Conservation (phyloP, 352 stramenopile genomes). For the Pythium insidiosum region DNA sequence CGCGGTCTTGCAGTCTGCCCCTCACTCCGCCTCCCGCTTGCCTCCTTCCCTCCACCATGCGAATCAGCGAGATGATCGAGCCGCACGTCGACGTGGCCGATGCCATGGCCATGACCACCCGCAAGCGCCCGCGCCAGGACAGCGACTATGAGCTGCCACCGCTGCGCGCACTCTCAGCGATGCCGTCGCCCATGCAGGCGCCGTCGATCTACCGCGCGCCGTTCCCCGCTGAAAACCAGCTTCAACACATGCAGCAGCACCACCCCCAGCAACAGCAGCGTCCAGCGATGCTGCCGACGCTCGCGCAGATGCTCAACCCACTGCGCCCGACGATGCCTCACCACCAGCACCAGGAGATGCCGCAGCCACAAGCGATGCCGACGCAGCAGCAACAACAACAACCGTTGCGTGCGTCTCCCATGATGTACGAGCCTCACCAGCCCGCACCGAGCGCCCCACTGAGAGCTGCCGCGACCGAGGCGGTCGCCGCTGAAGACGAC, state of each 20-base stretch:
- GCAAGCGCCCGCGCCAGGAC: constrained; percentile 13
- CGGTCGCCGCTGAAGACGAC: constrained; percentile 4
- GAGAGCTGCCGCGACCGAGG: background rate
- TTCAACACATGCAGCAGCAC: background rate
- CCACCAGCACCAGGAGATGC: background rate
- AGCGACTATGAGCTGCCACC: constrained; percentile 4
- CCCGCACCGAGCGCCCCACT: no score
- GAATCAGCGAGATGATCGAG: no score
- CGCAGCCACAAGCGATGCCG: background rate
- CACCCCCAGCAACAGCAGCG: background rate
- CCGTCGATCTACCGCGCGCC: background rate
- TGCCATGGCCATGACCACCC: background rate
- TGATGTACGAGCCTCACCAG: background rate
- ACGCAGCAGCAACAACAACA: background rate
- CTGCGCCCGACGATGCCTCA: no score
- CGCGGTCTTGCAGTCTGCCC: no score
- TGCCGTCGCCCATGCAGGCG: background rate
- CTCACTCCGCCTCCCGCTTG: no score
- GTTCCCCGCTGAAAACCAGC: background rate
- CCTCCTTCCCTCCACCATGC: no score
- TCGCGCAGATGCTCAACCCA: constrained; percentile 13
- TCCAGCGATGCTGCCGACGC: constrained; percentile 5
- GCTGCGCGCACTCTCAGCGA: constrained; percentile 1
- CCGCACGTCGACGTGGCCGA: no score
- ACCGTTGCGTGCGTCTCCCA: background rate